phyloP scores from a whole-genome alignment of 2,329 filamentous ascomycete species.

The Ampelomyces quisqualis region DNA sequence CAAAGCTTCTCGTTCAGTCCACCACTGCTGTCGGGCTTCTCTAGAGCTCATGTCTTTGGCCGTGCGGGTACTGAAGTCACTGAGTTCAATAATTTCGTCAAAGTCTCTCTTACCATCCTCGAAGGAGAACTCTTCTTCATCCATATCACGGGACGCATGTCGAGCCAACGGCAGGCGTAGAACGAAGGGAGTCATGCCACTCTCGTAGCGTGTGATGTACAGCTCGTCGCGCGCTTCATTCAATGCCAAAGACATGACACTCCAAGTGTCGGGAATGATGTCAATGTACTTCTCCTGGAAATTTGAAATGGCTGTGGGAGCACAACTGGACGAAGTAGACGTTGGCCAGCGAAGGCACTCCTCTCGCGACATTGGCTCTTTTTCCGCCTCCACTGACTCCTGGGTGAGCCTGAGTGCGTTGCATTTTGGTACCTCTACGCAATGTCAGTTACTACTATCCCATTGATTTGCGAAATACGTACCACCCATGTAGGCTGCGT shows the following conservation, averaged over 20 bases:
- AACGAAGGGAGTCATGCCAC: constrained; percentile 76
- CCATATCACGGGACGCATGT: constrained; percentile 76
- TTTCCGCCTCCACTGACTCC: constrained; percentile 55
- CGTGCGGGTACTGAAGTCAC: constrained; percentile 80
- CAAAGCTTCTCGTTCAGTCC: constrained; percentile 78
- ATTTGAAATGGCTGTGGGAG: constrained; percentile 45
- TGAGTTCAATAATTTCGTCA: constrained; percentile 74
- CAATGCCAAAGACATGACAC: constrained; percentile 78
- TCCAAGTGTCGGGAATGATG: constrained; percentile 80
- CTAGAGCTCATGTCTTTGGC: constrained; percentile 70
- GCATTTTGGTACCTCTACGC: constrained; percentile 68
- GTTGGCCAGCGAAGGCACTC: constrained; percentile 45
- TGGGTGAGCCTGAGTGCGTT: constrained; percentile 68
- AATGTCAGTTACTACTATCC: constrained; percentile 6
- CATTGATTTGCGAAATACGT: constrained; percentile 16
- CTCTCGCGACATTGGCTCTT: constrained; percentile 42
- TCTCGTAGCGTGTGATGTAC: constrained; percentile 81
- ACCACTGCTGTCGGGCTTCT: constrained; percentile 81
- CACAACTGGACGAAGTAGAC: constrained; percentile 31
- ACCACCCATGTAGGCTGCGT: constrained; percentile 44
- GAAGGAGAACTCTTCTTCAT: constrained; percentile 81
- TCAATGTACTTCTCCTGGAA: constrained; percentile 84
- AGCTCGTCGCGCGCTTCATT: constrained; percentile 82
- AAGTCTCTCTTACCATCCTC: constrained; percentile 77
- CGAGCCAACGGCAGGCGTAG: constrained; percentile 81